Evolutionary conservation across 2,329 filamentous ascomycete genomes (phyloP).

Genomic region (Coniochaeta sp.): DNA sequence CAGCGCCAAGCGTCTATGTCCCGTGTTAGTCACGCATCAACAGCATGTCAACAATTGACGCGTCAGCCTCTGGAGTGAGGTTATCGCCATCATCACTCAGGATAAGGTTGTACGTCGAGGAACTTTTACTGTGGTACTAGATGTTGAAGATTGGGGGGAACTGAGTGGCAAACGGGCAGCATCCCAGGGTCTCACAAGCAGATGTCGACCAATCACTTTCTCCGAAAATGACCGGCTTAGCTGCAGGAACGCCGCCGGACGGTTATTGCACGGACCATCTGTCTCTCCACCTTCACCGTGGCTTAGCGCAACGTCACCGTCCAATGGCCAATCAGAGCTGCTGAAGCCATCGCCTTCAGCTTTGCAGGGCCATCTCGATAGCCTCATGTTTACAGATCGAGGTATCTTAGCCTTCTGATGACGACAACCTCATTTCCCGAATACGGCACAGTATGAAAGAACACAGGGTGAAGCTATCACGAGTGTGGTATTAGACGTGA

Average conservation of each 20-base stretch:
- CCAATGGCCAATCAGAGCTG: not conserved
- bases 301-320: not conserved
- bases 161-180: too few species aligned
- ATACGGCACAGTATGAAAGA: too few species aligned
- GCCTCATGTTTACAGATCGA: not conserved
- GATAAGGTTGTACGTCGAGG: too few species aligned
- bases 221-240: not conserved
- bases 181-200: not conserved
- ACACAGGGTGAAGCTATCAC: too few species aligned
- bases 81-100: too few species aligned
- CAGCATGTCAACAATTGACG: too few species aligned
- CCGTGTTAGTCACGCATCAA: not conserved
- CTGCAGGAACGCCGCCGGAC: constrained; percentile 2
- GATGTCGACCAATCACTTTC: not conserved
- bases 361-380: not conserved
- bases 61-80: too few species aligned
- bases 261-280: not conserved
- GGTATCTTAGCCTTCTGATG: not conserved
- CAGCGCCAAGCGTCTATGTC: not conserved
- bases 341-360: not conserved
- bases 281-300: not conserved
- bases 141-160: too few species aligned
- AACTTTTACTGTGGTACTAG: too few species aligned
- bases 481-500: too few species aligned
- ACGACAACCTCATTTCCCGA: not conserved